phyloP scores from a whole-genome alignment of 495 filamentous ascomycete species.

The Podospora pseudopauciseta region DNA sequence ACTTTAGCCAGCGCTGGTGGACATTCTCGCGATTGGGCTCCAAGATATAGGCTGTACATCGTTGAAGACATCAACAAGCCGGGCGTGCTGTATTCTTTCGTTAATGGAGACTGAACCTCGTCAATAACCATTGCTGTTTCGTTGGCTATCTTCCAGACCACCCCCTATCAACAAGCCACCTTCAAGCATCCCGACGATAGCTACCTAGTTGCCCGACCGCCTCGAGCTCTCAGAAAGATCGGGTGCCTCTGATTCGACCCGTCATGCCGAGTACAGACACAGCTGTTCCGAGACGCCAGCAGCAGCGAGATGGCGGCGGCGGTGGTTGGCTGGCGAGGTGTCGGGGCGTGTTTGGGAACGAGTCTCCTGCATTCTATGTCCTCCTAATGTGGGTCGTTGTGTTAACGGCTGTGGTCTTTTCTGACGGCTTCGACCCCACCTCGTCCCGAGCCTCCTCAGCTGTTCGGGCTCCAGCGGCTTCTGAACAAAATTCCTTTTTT shows the following conservation, averaged over 20 bases:
- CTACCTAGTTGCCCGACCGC: too few relatives aligned
- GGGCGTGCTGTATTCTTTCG: not conserved
- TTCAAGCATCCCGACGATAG: not conserved
- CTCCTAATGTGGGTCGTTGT: conserved; percentile 19
- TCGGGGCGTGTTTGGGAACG: conserved; percentile 1
- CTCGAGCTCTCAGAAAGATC: not conserved
- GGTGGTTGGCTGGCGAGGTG: not conserved
- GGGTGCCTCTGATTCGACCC: not conserved
- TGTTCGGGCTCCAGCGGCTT: conserved; percentile 14
- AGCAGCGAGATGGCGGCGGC: not conserved
- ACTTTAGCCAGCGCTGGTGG: not conserved
- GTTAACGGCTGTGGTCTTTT: conserved; percentile 23
- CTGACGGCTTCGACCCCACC: conserved; percentile 17
- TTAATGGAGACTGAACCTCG: not conserved
- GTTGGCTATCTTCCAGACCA: not conserved
- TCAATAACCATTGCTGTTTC: not conserved
- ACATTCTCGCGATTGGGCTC: not conserved
- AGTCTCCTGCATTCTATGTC: conserved; percentile 13
- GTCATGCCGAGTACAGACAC: not conserved
- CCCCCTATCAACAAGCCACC: not conserved
- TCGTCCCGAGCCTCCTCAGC: conserved; percentile 14
- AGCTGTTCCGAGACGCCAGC: not conserved
- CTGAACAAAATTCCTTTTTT: conserved; percentile 22
- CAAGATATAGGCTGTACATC: not conserved
- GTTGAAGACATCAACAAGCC: not conserved